phyloP scores from a whole-genome alignment of 2,329 filamentous ascomycete genomes.

The Ophiocordyceps robertsii region DNA sequence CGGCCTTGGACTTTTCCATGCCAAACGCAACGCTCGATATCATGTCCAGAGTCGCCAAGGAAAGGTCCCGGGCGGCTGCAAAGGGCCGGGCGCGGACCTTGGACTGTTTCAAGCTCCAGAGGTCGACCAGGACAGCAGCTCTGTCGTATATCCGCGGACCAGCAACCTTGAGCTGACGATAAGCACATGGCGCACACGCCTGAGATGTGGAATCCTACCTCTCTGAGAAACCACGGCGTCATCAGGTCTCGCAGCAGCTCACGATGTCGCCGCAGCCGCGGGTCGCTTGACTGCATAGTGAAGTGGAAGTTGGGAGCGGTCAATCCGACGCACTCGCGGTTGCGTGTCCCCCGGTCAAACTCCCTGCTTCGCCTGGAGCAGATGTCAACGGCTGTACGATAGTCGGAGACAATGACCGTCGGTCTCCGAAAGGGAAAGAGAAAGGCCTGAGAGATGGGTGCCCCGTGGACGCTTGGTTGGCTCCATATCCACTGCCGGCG shows the following conservation, averaged over 20 bases:
- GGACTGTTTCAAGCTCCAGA: constrained; percentile 19
- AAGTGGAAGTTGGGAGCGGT: constrained; percentile 17
- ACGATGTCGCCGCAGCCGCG: constrained; percentile 17
- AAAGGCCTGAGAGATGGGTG: constrained; percentile 20
- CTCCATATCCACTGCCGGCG: constrained; percentile 13
- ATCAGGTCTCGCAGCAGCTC: constrained; percentile 22
- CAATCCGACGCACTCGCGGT: constrained; percentile 11
- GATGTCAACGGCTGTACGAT: constrained; percentile 19
- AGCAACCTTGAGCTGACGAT: constrained; percentile 13
- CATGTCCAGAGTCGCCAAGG: constrained; percentile 18
- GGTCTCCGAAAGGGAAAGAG: constrained; percentile 17
- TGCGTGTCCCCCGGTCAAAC: constrained; percentile 16
- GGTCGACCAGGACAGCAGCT: constrained; percentile 13
- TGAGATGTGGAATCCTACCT: constrained; percentile 5
- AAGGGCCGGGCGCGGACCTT: constrained; percentile 17
- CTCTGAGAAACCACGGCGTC: constrained; percentile 20
- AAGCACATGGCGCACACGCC: background rate
- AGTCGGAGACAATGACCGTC: constrained; percentile 18
- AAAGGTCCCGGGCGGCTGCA: constrained; percentile 16
- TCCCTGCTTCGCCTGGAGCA: constrained; percentile 16
- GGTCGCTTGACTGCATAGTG: constrained; percentile 16
- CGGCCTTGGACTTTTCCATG: constrained; percentile 8
- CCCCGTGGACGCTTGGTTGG: constrained; percentile 11
- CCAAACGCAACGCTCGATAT: constrained; percentile 22
- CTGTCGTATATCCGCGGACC: constrained; percentile 20